Conservation (phyloP, 371 early-diverging fungal species). For the Rhizopus arrhizus region DNA sequence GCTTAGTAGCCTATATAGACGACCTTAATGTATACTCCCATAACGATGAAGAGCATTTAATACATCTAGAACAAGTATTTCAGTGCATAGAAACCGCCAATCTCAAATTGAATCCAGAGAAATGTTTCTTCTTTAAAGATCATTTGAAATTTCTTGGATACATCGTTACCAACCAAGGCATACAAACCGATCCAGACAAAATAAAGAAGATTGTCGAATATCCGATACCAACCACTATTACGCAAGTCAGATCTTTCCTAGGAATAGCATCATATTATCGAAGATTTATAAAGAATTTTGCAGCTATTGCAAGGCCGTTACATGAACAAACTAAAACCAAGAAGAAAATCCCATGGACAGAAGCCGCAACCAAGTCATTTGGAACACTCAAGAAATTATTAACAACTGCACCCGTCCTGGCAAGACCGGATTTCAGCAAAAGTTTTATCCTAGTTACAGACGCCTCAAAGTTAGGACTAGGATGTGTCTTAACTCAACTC, state of each 20-base stretch:
- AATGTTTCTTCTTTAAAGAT: conserved; percentile 46
- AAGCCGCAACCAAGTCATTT: conserved; percentile 26
- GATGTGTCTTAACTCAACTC: not conserved
- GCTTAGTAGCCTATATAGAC: conserved; percentile 1
- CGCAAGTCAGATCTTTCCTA: conserved; percentile 47
- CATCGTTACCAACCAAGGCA: conserved; percentile 27
- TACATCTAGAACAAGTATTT: not conserved
- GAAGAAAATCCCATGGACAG: conserved; percentile 18
- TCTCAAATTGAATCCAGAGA: conserved; percentile 42
- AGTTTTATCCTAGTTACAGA: conserved; percentile 19
- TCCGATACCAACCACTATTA: conserved; percentile 38
- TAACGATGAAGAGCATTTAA: not conserved
- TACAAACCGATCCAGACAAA: conserved; percentile 29
- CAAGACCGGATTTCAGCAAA: not conserved
- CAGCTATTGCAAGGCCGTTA: conserved; percentile 40
- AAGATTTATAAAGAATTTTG: conserved; percentile 32
- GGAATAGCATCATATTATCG: conserved; percentile 38
- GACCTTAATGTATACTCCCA: not conserved
- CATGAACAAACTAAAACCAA: conserved; percentile 34
- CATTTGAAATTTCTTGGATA: conserved; percentile 47
- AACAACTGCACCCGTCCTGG: not conserved
- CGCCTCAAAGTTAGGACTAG: not conserved
- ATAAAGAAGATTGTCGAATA: conserved; percentile 29
- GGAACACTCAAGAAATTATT: conserved; percentile 22
- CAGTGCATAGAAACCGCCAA: conserved; percentile 13